Evolutionary conservation across 805 yeast genomes (phyloP).

Genomic region (Candida orba): DNA sequence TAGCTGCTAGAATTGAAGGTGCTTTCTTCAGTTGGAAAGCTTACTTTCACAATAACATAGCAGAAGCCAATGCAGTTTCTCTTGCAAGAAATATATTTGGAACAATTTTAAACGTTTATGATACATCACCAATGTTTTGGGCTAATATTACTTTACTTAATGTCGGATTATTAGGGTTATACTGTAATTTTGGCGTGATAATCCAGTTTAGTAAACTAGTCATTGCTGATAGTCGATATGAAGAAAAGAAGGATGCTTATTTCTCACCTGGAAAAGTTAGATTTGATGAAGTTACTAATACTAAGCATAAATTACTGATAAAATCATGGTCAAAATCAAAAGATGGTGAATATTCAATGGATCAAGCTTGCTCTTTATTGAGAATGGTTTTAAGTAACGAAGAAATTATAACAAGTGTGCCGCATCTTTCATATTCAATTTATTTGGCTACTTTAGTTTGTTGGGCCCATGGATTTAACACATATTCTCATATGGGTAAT

Average conservation of each 20-base stretch:
- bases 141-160: conserved; percentile 24
- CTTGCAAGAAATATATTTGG: not conserved
- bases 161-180: conserved; percentile 22
- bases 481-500: not conserved
- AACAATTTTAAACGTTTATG: conserved; percentile 24
- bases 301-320: conserved; percentile 11
- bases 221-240: not conserved
- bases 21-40: conserved; percentile 28
- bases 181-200: conserved; percentile 21
- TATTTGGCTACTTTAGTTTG: conserved; percentile 16
- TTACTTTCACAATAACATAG: conserved; percentile 28
- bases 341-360: conserved; percentile 21
- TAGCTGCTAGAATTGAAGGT: conserved; percentile 25
- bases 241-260: not conserved
- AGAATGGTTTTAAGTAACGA: conserved; percentile 21
- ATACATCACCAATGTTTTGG: conserved; percentile 30
- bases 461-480: conserved; percentile 13
- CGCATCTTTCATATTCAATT: conserved; percentile 20
- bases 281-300: conserved; percentile 12
- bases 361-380: conserved; percentile 24
- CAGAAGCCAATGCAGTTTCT: conserved; percentile 15
- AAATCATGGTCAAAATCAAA: conserved; percentile 23
- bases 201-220: conserved; percentile 7
- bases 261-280: conserved; percentile 4
- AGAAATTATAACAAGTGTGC: conserved; percentile 17